Evolutionary conservation across 2,329 filamentous ascomycete genomes (phyloP).

Genomic region (Apiospora rasikravindrae): DNA sequence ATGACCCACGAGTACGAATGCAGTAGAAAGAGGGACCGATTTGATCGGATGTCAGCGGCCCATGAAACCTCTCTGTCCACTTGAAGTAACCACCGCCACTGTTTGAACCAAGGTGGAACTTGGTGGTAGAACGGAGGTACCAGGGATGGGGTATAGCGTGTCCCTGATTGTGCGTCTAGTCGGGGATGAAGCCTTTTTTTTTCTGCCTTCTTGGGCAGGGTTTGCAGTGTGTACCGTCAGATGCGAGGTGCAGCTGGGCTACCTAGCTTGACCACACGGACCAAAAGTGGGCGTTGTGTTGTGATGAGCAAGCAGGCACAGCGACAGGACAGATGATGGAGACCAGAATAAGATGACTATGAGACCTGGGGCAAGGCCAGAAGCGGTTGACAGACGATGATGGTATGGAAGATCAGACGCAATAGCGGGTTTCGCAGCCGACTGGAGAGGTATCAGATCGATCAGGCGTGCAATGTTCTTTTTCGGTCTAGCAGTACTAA

Average conservation of each 20-base stretch:
- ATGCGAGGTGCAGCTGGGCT: not conserved
- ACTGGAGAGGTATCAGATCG: conserved; percentile 45
- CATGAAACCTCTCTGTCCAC: conserved; percentile 45
- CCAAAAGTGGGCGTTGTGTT: not conserved
- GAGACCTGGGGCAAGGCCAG: conserved; percentile 11
- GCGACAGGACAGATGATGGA: not conserved
- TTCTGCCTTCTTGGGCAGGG: not conserved
- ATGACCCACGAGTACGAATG: conserved; percentile 10
- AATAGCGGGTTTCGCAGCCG: conserved; percentile 45
- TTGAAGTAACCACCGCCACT: conserved; percentile 22
- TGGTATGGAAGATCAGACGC: conserved; percentile 16
- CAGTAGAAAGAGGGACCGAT: conserved; percentile 28
- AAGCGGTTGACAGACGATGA: conserved; percentile 16
- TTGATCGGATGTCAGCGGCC: conserved; percentile 45
- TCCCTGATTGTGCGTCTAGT: conserved; percentile 12
- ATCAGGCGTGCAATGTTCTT: conserved; percentile 26
- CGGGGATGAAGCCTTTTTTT: conserved; percentile 1
- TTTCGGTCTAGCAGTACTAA: conserved; percentile 30
- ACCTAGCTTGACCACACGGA: conserved; percentile 8
- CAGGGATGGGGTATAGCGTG: conserved; percentile 1
- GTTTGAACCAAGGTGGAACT: conserved; percentile 16
- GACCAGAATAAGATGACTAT: conserved; percentile 6
- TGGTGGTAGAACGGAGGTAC: conserved; percentile 13
- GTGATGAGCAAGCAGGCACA: not conserved
- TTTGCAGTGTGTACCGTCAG: not conserved